Evolutionary conservation across 495 filamentous ascomycete species (phyloP).

Genomic region (Tuber indicum): DNA sequence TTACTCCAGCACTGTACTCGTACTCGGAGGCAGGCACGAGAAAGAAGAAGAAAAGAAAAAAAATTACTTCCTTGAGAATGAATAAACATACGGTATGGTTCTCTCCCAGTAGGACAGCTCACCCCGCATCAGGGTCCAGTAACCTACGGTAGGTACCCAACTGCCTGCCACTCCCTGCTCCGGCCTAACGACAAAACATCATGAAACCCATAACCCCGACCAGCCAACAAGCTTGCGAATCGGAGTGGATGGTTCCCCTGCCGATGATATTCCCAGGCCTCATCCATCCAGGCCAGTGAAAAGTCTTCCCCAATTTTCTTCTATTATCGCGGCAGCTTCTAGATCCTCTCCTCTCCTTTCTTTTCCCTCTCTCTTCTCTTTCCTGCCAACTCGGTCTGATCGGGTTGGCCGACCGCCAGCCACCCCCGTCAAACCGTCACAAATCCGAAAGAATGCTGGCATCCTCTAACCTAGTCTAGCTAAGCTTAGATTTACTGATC

Average conservation of each 20-base stretch:
- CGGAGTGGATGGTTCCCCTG: constrained; percentile 30
- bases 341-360: constrained; percentile 8
- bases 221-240: constrained; percentile 25
- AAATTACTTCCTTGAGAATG: constrained; percentile 1
- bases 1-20: neutral
- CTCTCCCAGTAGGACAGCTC: constrained; percentile 29
- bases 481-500: neutral
- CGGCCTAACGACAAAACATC: constrained; percentile 28
- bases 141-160: constrained; percentile 29
- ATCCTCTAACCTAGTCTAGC: neutral
- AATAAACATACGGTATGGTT: neutral
- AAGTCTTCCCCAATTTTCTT: neutral
- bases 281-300: constrained; percentile 9
- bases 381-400: constrained; percentile 16
- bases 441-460: constrained; percentile 2
- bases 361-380: constrained; percentile 8
- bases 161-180: constrained; percentile 14
- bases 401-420: constrained; percentile 13
- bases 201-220: constrained; percentile 36
- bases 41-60: neutral
- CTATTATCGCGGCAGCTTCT: neutral
- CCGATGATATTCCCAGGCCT: constrained; percentile 9
- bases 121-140: constrained; percentile 34
- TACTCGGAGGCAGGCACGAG: neutral
- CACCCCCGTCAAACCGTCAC: constrained; percentile 9